phyloP scores from a whole-genome alignment of 257 asterid species.

The Anisodus acutangulus region DNA sequence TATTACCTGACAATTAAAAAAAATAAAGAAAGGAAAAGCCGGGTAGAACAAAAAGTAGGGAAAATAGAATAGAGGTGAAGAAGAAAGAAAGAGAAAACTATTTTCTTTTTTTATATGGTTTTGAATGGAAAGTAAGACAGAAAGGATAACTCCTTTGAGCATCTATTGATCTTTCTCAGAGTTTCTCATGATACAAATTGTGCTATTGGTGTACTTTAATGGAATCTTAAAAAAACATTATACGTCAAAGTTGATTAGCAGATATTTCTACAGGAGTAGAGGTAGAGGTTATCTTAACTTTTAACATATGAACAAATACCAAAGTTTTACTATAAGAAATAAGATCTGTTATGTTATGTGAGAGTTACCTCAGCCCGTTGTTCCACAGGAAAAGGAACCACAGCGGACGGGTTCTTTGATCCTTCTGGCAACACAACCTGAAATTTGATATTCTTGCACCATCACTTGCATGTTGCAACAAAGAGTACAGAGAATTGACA shows the following conservation, averaged over 20 bases:
- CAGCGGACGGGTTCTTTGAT: slow-evolving; percentile 71
- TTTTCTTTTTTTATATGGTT: background rate
- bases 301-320: background rate
- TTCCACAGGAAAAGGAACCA: slow-evolving; percentile 69
- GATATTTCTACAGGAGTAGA: background rate
- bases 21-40: background rate
- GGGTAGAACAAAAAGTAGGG: slow-evolving; percentile 8
- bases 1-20: slow-evolving; percentile 16
- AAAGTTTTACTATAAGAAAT: slow-evolving; percentile 13
- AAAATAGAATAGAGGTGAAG: background rate
- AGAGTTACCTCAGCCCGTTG: slow-evolving; percentile 77
- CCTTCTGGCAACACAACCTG: slow-evolving; percentile 99
- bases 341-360: slow-evolving; percentile 24
- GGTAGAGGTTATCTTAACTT: background rate
- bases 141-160: slow-evolving; percentile 19
- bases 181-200: slow-evolving; percentile 5
- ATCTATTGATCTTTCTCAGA: background rate
- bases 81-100: background rate
- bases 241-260: background rate
- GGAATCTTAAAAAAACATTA: too few species aligned
- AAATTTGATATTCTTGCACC: slow-evolving; percentile 37
- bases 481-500: slow-evolving; percentile 22
- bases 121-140: slow-evolving; percentile 13
- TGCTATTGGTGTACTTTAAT: too few species aligned
- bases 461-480: slow-evolving; percentile 28